phyloP scores from a whole-genome alignment of 1,284 basidiomycete species.

The Pseudozyma pruni region DNA sequence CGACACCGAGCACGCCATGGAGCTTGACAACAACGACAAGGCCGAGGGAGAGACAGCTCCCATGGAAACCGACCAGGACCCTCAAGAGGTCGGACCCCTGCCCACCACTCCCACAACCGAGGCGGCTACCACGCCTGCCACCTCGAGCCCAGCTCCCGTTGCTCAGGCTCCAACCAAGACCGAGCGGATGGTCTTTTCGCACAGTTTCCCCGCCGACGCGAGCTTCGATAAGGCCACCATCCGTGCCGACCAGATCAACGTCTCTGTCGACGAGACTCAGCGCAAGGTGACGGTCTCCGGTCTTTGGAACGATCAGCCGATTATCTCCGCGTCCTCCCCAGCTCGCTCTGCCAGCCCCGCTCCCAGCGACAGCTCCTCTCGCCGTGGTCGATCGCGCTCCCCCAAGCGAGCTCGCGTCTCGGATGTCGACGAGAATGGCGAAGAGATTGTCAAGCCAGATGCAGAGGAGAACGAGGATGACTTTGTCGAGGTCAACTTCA shows the following conservation, averaged over 20 bases:
- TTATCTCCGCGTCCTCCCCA: slow-evolving; percentile 2
- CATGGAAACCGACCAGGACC: slow-evolving; percentile 34
- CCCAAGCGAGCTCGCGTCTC: slow-evolving; percentile 51
- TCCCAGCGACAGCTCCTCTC: slow-evolving; percentile 36
- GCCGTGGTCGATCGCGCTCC: slow-evolving; percentile 40
- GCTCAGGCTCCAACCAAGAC: slow-evolving; percentile 12
- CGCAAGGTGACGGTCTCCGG: slow-evolving; percentile 48
- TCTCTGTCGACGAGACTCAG: slow-evolving; percentile 43
- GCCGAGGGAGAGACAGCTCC: slow-evolving; percentile 15
- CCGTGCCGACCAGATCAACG: slow-evolving; percentile 38
- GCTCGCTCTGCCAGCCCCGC: slow-evolving; percentile 35
- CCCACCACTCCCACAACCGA: slow-evolving; percentile 14
- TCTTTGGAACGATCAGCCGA: slow-evolving; percentile 39
- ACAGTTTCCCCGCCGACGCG: slow-evolving; percentile 28
- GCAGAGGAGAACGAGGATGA: slow-evolving; percentile 29
- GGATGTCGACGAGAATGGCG: slow-evolving; percentile 51
- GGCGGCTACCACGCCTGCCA: slow-evolving; percentile 4
- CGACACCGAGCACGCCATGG: slow-evolving; percentile 21
- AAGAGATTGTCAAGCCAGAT: slow-evolving; percentile 41
- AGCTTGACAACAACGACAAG: slow-evolving; percentile 17
- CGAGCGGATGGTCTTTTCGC: slow-evolving; percentile 37
- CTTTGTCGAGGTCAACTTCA: slow-evolving; percentile 47
- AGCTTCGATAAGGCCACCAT: slow-evolving; percentile 23
- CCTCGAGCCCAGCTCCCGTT: neutral
- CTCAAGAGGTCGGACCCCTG: slow-evolving; percentile 42